Conservation (phyloP, 805 yeast genomes). For the Candida berthetii region DNA sequence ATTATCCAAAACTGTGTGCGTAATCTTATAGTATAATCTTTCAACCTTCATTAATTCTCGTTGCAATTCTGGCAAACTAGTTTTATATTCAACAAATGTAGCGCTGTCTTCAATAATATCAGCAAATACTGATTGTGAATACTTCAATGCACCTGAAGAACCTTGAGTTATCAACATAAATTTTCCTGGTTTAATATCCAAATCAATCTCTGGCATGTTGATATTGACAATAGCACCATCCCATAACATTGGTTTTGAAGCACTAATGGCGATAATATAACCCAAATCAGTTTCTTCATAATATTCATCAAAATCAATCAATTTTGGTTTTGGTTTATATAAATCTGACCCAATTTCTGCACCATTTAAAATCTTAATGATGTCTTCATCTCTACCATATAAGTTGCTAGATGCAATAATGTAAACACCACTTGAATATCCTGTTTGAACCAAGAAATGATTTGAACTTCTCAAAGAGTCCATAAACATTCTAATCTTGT, state of each 20-base stretch:
- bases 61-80: constrained; percentile 70
- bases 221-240: constrained; percentile 69
- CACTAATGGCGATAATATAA: constrained; percentile 67
- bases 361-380: constrained; percentile 37
- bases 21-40: constrained; percentile 59
- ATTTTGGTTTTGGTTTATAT: constrained; percentile 17
- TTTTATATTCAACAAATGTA: constrained; percentile 52
- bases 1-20: constrained; percentile 58
- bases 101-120: constrained; percentile 52
- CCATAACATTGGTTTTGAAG: constrained; percentile 86
- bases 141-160: constrained; percentile 50
- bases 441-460: constrained; percentile 75
- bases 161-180: constrained; percentile 65
- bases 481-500: constrained; percentile 45
- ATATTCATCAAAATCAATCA: constrained; percentile 16
- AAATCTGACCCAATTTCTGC: constrained; percentile 47
- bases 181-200: constrained; percentile 62
- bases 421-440: constrained; percentile 68
- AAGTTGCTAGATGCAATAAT: constrained; percentile 61
- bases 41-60: constrained; percentile 63
- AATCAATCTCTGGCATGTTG: constrained; percentile 29
- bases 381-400: constrained; percentile 33
- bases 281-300: constrained; percentile 34
- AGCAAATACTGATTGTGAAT: constrained; percentile 49
- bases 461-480: constrained; percentile 54